A percentile compares a stretch with the other conserved stretches of the same genome.
Conservation (phyloP, 371 early-diverging fungal species). For the Rhizopus stolonifer region DNA sequence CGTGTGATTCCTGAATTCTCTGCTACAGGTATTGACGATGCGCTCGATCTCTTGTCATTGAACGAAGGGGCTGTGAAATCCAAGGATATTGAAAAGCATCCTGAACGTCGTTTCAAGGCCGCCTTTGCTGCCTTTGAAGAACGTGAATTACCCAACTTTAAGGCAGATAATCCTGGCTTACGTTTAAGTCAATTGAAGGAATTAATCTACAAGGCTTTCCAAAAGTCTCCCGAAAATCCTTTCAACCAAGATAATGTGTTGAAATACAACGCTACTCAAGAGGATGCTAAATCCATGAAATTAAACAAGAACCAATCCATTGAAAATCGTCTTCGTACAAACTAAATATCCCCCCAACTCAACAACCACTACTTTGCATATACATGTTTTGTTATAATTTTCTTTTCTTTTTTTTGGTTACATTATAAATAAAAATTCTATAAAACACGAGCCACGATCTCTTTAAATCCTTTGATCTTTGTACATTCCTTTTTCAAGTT, state of each 20-base stretch:
- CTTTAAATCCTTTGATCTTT: constrained; percentile 32
- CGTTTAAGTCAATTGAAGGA: constrained; percentile 76
- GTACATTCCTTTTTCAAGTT: constrained; percentile 25
- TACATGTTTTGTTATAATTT: not conserved
- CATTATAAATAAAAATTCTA: constrained; percentile 3
- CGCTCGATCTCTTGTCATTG: constrained; percentile 62
- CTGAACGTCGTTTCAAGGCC: constrained; percentile 84
- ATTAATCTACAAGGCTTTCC: constrained; percentile 72
- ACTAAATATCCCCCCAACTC: constrained; percentile 5
- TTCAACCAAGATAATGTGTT: constrained; percentile 76
- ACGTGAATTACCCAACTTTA: constrained; percentile 57
- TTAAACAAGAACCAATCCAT: constrained; percentile 28
- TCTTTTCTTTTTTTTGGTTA: not conserved
- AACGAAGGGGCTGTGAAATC: constrained; percentile 35
- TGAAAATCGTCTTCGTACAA: constrained; percentile 38
- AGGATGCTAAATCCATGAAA: constrained; percentile 50
- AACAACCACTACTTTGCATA: not conserved
- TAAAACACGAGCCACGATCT: constrained; percentile 16
- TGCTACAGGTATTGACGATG: constrained; percentile 80
- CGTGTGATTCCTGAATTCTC: constrained; percentile 64
- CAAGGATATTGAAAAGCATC: constrained; percentile 76
- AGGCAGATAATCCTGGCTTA: constrained; percentile 72
- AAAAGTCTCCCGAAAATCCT: constrained; percentile 86
- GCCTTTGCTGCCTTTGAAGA: constrained; percentile 75
- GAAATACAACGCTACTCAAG: constrained; percentile 68